Evolutionary conservation across 2,329 filamentous ascomycete species (phyloP), one percentile per base, ranked within the genome.

Genomic region (Ophiostoma piceae): DNA sequence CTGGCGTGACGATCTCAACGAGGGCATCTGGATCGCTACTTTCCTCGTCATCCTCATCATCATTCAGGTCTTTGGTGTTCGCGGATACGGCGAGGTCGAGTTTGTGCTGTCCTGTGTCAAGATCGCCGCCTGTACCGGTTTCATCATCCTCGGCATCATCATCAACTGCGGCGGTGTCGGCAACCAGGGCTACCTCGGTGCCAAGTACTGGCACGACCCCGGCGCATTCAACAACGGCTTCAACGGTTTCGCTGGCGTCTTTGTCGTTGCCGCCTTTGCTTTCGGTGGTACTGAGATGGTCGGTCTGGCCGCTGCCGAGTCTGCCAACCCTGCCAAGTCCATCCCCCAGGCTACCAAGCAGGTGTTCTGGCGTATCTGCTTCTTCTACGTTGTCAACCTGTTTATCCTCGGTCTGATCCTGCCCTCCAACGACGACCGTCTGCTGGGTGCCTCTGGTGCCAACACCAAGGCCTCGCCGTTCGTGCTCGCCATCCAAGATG

Each of bases 81-180:
- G 81, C n/a, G 83, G 84, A n/a, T 87, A 85, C 70, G 84, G 80
- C 71, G 85, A 84, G 78, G 84, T 87, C 72, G 87, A 89, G 74
- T 88, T 88, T 72, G 71, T 84, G 32, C 82, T 88, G 26, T 82
- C 81, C 72, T 79, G 84, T 70, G 81, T 88, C 76, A 89, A 89
- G 77, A 81, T 89, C 73, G 74, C 79, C 14, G 85, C 87, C 65
- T 84, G 84, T 74, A 79, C 84, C 11, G 88, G 87, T 5, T 90
- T 90, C 76, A 90, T 90, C 76, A 82, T 90, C 73, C 79, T 89
- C 35, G 87, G 84, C 64, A 87, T 89, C 69, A 77, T 88, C 70
- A 83, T 88, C 74, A 82, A 87, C 76, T 81, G 79, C 69, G 87
- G 86, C 62, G 87, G 84, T 68, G 85, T 84, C 32, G 84, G 85